Conservation (phyloP, 306 rosid species). For the Luffa acutangula region DNA sequence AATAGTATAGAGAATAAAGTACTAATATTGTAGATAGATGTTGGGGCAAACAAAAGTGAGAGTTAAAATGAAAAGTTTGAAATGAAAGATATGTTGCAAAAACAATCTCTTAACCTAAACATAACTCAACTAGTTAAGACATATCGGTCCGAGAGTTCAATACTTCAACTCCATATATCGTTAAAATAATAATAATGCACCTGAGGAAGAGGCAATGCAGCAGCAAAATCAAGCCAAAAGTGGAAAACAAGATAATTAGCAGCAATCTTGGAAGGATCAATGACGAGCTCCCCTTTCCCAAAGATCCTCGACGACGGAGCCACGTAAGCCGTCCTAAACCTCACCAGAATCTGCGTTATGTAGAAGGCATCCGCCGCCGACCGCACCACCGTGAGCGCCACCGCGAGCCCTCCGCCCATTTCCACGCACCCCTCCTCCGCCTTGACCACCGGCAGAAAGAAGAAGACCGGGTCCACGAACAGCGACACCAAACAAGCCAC, state of each 20-base stretch:
- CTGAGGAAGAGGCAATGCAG: slow-evolving; percentile 60
- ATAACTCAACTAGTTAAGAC: no score
- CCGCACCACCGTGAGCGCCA: neutral
- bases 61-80: no score
- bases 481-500: neutral
- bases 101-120: no score
- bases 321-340: neutral
- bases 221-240: slow-evolving; percentile 46
- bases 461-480: neutral
- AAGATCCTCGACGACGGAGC: neutral
- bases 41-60: no score
- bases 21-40: no score
- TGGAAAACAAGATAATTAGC: slow-evolving; percentile 32
- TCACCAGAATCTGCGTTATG: neutral
- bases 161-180: no score
- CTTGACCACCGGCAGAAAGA: neutral
- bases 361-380: slow-evolving; percentile 1
- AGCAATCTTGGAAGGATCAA: slow-evolving; percentile 43
- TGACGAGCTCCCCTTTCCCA: neutral
- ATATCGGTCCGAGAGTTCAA: no score
- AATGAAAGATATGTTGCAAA: no score
- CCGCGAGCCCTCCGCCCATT: neutral
- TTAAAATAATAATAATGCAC: slow-evolving; percentile 13
- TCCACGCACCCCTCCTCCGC: neutral
- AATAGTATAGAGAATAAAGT: no score